Percentiles rank a stretch among this genome's conserved stretches.
These are phyloP conservation scores for Vigna mungo DNA, from an alignment of 306 rosid species.

Conservation along the genomic window DNA sequence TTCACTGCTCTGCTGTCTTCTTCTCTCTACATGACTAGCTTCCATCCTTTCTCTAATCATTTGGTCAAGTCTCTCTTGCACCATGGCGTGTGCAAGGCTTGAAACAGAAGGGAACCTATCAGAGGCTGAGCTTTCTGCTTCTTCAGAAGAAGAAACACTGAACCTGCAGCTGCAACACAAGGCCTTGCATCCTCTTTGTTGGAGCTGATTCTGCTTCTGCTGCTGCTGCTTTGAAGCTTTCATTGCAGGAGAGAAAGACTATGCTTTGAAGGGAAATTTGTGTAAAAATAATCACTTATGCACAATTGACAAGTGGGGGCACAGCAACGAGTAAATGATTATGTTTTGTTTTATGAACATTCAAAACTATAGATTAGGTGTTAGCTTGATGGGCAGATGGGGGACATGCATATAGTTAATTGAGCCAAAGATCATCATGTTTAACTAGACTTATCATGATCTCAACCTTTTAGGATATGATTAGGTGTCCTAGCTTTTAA, in stretches of 20 bases:
- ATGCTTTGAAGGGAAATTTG: slow-evolving; percentile 54
- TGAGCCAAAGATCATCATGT: slow-evolving; percentile 61
- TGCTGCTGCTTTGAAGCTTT: slow-evolving; percentile 60
- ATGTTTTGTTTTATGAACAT: slow-evolving; percentile 58
- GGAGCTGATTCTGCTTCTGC: slow-evolving; percentile 51
- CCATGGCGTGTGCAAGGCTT: slow-evolving; percentile 93
- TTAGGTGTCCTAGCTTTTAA: slow-evolving; percentile 54
- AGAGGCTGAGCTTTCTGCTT: slow-evolving; percentile 71
- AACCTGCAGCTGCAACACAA: slow-evolving; percentile 85
- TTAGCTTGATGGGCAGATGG: slow-evolving; percentile 51
- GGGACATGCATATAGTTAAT: slow-evolving; percentile 63
- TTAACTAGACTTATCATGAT: slow-evolving; percentile 58
- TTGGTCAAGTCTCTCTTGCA: slow-evolving; percentile 88
- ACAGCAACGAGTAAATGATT: slow-evolving; percentile 55
- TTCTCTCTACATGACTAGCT: slow-evolving; percentile 55
- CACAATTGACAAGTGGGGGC: slow-evolving; percentile 72
- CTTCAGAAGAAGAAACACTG: slow-evolving; percentile 90
- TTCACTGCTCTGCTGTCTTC: slow-evolving; percentile 55
- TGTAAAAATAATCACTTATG: slow-evolving; percentile 62
- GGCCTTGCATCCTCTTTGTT: slow-evolving; percentile 65
- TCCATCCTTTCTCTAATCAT: slow-evolving; percentile 74
- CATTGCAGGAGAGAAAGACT: slow-evolving; percentile 50
- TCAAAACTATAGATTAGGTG: slow-evolving; percentile 37
- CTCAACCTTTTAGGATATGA: slow-evolving; percentile 52
- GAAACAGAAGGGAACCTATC: slow-evolving; percentile 77